phyloP scores from a whole-genome alignment of 805 yeast genomes.

The Priceomyces fermenticarens region DNA sequence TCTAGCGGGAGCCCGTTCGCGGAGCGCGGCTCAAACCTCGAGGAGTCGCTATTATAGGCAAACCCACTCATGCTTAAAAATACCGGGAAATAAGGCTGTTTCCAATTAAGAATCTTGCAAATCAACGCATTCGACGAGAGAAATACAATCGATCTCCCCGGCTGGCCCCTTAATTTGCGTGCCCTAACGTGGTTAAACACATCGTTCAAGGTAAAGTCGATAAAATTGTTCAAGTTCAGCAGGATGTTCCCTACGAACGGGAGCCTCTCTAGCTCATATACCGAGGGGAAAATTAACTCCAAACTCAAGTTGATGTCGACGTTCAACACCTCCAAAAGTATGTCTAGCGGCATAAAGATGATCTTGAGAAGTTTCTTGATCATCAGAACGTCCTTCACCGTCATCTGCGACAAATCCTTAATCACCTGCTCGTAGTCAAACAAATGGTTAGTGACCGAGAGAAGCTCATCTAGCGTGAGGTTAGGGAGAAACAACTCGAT shows the following conservation, averaged over 20 bases:
- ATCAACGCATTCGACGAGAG: conserved; percentile 83
- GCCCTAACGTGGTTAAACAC: conserved; percentile 75
- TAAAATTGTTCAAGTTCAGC: conserved; percentile 64
- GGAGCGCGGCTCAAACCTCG: conserved; percentile 36
- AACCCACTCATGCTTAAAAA: conserved; percentile 78
- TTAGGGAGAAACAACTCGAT: conserved; percentile 61
- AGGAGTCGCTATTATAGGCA: conserved; percentile 23
- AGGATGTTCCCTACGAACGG: conserved; percentile 41
- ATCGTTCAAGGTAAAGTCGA: conserved; percentile 67
- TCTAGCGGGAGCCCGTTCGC: conserved; percentile 40
- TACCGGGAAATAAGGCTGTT: conserved; percentile 97
- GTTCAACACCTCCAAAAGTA: conserved; percentile 55
- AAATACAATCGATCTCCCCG: conserved; percentile 68
- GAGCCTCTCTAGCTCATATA: conserved; percentile 34
- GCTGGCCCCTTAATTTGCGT: conserved; percentile 21
- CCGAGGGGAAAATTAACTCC: conserved; percentile 75
- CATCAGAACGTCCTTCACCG: conserved; percentile 30
- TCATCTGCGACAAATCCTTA: conserved; percentile 36
- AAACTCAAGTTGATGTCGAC: conserved; percentile 63
- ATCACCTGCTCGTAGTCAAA: conserved; percentile 40
- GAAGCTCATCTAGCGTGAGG: conserved; percentile 47
- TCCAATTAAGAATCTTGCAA: conserved; percentile 96
- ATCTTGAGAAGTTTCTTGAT: conserved; percentile 45
- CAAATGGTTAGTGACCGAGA: conserved; percentile 34
- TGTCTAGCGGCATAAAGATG: conserved; percentile 58